These are phyloP conservation scores for Phascolomyces articulosus DNA, from an alignment of 371 early-diverging fungal genomes.

Conservation along the genomic window DNA sequence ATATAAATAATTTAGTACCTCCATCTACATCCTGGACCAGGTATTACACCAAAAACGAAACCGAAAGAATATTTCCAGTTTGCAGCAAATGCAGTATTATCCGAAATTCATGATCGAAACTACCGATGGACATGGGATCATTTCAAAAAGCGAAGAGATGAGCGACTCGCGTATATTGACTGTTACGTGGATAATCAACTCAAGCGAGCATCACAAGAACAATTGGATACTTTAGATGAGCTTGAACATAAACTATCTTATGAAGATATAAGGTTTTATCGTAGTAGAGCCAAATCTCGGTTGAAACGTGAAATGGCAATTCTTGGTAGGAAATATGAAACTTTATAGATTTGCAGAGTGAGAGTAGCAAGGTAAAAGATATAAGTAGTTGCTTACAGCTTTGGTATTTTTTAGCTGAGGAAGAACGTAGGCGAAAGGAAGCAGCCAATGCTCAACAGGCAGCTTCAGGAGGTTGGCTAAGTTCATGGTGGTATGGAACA, in stretches of 20 bases:
- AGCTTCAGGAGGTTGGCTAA: constrained; percentile 56
- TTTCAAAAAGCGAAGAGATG: constrained; percentile 82
- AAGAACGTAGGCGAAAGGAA: constrained; percentile 34
- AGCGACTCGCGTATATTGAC: constrained; percentile 80
- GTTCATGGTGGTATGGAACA: constrained; percentile 69
- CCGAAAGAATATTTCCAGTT: constrained; percentile 88
- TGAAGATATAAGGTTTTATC: constrained; percentile 90
- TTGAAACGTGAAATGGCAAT: constrained; percentile 77
- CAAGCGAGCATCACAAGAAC: constrained; percentile 55
- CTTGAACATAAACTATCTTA: constrained; percentile 83
- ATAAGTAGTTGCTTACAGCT: background rate
- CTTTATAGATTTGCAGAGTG: too few species aligned
- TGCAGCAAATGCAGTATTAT: constrained; percentile 76
- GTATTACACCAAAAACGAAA: constrained; percentile 76
- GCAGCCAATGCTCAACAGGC: constrained; percentile 27
- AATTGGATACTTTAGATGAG: constrained; percentile 58
- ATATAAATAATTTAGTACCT: constrained; percentile 66
- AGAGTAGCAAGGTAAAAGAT: too few species aligned
- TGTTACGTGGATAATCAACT: constrained; percentile 76
- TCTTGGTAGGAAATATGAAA: constrained; percentile 56
- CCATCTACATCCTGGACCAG: constrained; percentile 78
- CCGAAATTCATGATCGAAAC: constrained; percentile 88
- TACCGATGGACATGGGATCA: constrained; percentile 88
- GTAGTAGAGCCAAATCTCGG: constrained; percentile 78
- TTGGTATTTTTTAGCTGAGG: constrained; percentile 28